Conservation (phyloP, 2,329 filamentous ascomycete genomes). For the Thermothelomyces thermophilus region DNA sequence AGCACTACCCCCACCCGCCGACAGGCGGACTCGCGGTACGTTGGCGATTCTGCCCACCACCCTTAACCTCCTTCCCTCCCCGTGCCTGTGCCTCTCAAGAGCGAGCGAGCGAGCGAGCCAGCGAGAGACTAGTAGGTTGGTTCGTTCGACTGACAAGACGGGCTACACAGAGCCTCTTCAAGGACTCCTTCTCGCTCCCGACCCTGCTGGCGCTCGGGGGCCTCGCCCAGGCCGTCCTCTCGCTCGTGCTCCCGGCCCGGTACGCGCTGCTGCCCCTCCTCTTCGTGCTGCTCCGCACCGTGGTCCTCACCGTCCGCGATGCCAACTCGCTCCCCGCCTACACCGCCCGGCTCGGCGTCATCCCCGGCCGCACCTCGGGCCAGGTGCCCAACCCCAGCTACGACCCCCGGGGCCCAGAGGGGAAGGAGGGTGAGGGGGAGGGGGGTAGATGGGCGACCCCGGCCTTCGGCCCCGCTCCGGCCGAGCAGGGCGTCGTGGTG, state of each 20-base stretch:
- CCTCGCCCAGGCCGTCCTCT: constrained; percentile 31
- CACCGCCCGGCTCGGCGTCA: constrained; percentile 22
- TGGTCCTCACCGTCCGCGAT: constrained; percentile 29
- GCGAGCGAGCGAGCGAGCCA: too few relatives aligned
- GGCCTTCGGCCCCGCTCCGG: constrained; percentile 20
- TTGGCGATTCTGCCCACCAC: background rate
- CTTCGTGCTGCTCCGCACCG: constrained; percentile 28
- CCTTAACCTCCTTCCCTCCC: too few relatives aligned
- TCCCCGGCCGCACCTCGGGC: constrained; percentile 32
- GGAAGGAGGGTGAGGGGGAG: too few relatives aligned
- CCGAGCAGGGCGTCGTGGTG: constrained; percentile 32
- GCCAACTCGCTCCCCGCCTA: constrained; percentile 14
- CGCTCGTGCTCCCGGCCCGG: constrained; percentile 29
- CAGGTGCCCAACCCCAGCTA: constrained; percentile 27
- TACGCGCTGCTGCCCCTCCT: constrained; percentile 32
- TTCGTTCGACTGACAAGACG: too few relatives aligned
- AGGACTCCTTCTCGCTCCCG: constrained; percentile 31
- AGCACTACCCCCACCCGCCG: background rate
- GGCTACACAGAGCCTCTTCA: constrained; percentile 20
- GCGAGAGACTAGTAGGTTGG: too few relatives aligned
- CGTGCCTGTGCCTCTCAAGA: too few relatives aligned
- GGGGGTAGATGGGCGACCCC: too few relatives aligned
- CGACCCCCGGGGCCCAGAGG: constrained; percentile 3
- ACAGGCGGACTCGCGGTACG: background rate
- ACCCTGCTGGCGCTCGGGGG: constrained; percentile 32